Base-by-base conservation (phyloP, 768 basidiomycete genomes). In the Tricholoma sp. region DNA sequence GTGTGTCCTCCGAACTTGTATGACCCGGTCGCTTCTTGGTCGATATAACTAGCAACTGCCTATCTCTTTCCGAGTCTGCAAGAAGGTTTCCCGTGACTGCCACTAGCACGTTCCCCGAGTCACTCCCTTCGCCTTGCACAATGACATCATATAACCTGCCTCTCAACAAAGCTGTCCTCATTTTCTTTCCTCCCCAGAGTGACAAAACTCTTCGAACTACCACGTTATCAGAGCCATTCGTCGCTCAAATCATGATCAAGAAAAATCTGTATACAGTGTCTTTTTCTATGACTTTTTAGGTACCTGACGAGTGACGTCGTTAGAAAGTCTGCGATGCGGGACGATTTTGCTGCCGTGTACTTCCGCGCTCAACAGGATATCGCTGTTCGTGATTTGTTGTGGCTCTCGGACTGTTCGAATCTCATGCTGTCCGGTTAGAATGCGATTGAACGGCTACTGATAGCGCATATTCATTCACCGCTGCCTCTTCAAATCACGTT, bases 91-190 rank as follows among this genome's bases (percentile, higher is more conserved):
- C 16, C 14, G 35, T 19, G 6, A 9, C 9, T 43, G 18, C 29
- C 5, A 16, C 35, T 37, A 12, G 1, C 46, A 18, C 19, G 19
- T 43, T 19, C 2, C 2, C 19, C 41, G 4, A 3, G 14, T 10
- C 41, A 8, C 46, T 27, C 14, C 16, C 58, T 55, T 63, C 56
- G 39, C 16, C 19, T 16, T 43, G 5, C 8, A 27, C 54, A 41
- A 61, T 66, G 61, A 59, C 62, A 69, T 67, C 78, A 75, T 74
- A 74, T 55, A 66, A 61, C 31, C 61, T 77, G 34, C 66, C 69
- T 19, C 66, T 74, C n/a, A 69, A 69, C 54, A 66, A 67, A 50
- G 54, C 74, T 1, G 61, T 59, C n/a, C 66, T 76, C 8, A 52
- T 76, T 14, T 73, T 74, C 52, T 69, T 75, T 39, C 72, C 72